Evolutionary conservation across 805 yeast genomes (phyloP), one percentile per base, ranked within the genome.

Genomic region (Candida tallmaniae): DNA sequence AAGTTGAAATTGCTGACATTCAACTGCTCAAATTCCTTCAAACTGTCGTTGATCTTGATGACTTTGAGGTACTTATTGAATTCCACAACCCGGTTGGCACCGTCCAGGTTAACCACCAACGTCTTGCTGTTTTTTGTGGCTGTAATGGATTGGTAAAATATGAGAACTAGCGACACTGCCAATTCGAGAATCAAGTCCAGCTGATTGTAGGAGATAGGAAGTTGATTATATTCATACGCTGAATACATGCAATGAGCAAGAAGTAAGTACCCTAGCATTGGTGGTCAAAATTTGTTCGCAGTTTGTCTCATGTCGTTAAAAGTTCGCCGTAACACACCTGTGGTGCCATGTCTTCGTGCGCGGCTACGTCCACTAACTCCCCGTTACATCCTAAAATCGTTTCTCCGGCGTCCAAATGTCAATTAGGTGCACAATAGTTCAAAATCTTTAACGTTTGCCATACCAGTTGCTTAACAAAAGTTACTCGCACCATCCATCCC

Each of bases 241-340:
- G 80, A 75, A 42, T 72, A 74, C 1, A 71, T 76, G 1, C 78
- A 67, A 47, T 76, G 80, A 1, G 62, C 32, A 23, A 75, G 56
- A 7, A 53, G 31, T 11, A 35, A 10, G 13, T 31, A 35, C 14
- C 39, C 39, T 12, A 35, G 6, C 39, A 35, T 35, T 5, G 10
- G 6, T 7, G n/a, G 11, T 9, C 8, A 13, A 25, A 6, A 23
- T 10, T 23, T 12, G 12, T 6, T 9, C 13, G 14, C 27, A 23
- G 27, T 11, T 23, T 23, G n/a, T n/a, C n/a, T n/a, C n/a, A n/a
- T n/a, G n/a, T n/a, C n/a, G n/a, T n/a, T n/a, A n/a, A n/a, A n/a
- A n/a, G n/a, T n/a, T n/a, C n/a, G n/a, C n/a, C n/a, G n/a, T n/a
- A n/a, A n/a, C n/a, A n/a, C n/a, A n/a, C n/a, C n/a, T n/a, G n/a